Conservation (phyloP, 768 basidiomycete genomes). For the Mycena metata region DNA sequence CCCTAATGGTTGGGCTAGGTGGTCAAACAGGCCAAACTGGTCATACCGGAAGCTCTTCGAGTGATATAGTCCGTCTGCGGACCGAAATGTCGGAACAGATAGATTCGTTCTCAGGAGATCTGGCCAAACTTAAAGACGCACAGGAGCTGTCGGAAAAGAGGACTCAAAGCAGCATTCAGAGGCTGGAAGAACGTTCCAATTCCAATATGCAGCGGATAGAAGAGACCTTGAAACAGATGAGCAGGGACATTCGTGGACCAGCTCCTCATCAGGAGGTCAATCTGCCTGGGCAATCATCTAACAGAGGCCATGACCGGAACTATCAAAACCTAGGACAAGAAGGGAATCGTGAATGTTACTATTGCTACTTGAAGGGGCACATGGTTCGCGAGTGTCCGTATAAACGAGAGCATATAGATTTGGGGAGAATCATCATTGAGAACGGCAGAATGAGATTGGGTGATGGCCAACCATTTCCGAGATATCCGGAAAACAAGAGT, state of each 20-base stretch:
- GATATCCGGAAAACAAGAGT: neutral
- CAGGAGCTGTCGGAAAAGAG: neutral
- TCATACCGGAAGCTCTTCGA: no score
- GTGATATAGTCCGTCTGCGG: neutral
- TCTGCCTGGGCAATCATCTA: neutral
- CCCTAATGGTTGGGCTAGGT: neutral
- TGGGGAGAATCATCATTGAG: neutral
- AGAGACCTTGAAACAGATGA: neutral
- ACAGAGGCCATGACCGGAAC: neutral
- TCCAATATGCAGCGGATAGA: neutral
- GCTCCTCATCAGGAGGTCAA: neutral
- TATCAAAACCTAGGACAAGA: neutral
- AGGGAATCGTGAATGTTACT: neutral
- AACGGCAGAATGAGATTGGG: conserved; percentile 1
- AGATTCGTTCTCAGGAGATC: neutral
- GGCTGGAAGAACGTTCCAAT: neutral
- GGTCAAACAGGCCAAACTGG: no score
- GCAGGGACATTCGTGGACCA: neutral
- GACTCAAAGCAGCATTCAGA: neutral
- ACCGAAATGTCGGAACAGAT: neutral
- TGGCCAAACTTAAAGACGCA: neutral
- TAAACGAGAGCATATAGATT: conserved; percentile 1
- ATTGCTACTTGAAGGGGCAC: neutral
- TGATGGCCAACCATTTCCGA: conserved; percentile 1
- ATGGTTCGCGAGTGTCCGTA: conserved; percentile 12